A percentile compares a stretch with the other conserved stretches of the same genome.
Evolutionary conservation across 176 grass and related monocot genomes (phyloP).

Genomic region (Hordeum vulgare): DNA sequence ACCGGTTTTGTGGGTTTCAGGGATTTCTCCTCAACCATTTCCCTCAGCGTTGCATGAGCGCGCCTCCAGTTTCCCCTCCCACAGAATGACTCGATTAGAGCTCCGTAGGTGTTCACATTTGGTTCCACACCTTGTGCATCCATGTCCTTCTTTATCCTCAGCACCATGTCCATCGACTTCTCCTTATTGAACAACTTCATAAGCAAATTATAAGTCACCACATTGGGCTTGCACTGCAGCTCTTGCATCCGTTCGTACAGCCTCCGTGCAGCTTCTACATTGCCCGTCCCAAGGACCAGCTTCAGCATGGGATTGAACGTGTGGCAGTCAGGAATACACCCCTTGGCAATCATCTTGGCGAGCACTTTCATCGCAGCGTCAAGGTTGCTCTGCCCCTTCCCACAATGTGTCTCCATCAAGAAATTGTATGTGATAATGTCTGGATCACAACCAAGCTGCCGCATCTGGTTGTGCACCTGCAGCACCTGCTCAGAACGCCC

Average conservation of each 20-base stretch:
- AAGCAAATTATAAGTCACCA: conserved; percentile 75
- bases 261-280: conserved; percentile 52
- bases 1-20: conserved; percentile 54
- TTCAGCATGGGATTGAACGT: conserved; percentile 84
- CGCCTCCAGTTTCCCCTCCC: conserved; percentile 70
- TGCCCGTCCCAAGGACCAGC: conserved; percentile 43
- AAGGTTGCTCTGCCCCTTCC: conserved; percentile 75
- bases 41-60: conserved; percentile 33
- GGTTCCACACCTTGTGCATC: conserved; percentile 63
- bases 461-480: conserved; percentile 92
- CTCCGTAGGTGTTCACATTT: conserved; percentile 58
- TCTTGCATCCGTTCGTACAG: conserved; percentile 71
- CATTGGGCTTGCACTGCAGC: conserved; percentile 62
- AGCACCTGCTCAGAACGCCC: conserved; percentile 69
- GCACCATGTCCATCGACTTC: conserved; percentile 92
- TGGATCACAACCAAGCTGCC: conserved; percentile 60
- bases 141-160: conserved; percentile 85
- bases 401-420: conserved; percentile 71
- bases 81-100: conserved; percentile 64
- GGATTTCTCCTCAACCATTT: conserved; percentile 78
- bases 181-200: conserved; percentile 69
- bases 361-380: conserved; percentile 77
- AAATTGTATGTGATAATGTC: conserved; percentile 96
- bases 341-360: conserved; percentile 62
- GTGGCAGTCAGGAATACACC: conserved; percentile 66